Evolutionary conservation across 2,329 filamentous ascomycete species (phyloP), one percentile per base, ranked within the genome.

Genomic region (Chrysoporthe puriensis): DNA sequence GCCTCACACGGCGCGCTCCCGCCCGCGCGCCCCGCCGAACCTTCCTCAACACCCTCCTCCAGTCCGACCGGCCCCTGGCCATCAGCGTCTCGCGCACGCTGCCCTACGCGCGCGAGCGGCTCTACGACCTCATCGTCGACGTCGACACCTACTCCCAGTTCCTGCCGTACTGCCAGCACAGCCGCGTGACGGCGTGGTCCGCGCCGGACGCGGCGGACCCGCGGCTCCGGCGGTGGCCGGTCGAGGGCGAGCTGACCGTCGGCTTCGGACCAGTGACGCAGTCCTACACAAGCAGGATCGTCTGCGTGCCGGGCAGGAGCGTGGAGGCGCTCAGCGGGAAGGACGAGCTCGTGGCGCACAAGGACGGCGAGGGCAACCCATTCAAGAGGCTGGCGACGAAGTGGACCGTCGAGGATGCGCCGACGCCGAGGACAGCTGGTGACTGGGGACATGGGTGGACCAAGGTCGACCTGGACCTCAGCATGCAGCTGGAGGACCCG

Each of bases 111-210:
- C 83, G 88, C 43, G 74, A 79, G 4, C 83, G 88, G 1, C 89
- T 99, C 73, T 99, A 96, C 86, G 84, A 85, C 72, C 86, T 97
- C 65, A 94, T 99, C 78, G 89, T 94, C 80, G 93, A 97, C 79
- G 89, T 99, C 71, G 88, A 93, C 78, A 88, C 88, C 71, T 99
- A 99, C 86, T 83, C 86, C 48, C 78, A 83, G 72, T 99, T 98
- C 84, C 88, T 99, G n/a, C 96, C 96, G 13, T 97, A 96, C 85
- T 97, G 95, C 81, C 86, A 88, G 56, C 84, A 83, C 58, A 94
- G 92, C 48, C 86, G 84, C 69, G 93, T 98, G 52, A 97, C 93
- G 1, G 83, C 85, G 68, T 93, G 91, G 86, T 90, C 92, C 7
- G 64, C 77, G 14, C 82, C 87, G 9, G 83, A 87, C 74, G 69